Evolutionary conservation across 1,139 yeast genomes (phyloP).

Genomic region (Suhomyces guaymorum): DNA sequence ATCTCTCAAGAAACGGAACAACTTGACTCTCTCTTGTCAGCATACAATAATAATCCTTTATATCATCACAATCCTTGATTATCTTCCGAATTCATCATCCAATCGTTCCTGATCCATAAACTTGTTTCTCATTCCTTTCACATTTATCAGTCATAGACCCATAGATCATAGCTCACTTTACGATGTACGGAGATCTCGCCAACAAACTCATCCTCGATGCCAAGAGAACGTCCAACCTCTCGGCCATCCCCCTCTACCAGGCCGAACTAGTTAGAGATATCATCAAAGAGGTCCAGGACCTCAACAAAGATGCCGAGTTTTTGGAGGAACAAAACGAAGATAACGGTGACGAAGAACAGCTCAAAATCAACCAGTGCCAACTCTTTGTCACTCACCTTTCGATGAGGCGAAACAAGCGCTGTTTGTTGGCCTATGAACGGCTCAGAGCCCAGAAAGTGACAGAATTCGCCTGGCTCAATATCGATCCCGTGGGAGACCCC

Average conservation of each 20-base stretch:
- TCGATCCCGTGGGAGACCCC: slow-evolving; percentile 36
- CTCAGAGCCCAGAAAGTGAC: slow-evolving; percentile 69
- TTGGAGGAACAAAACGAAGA: slow-evolving; percentile 28
- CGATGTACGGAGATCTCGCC: slow-evolving; percentile 91
- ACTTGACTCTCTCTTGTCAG: too few species aligned
- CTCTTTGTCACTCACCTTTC: slow-evolving; percentile 78
- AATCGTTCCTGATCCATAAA: too few species aligned
- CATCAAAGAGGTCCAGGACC: slow-evolving; percentile 57
- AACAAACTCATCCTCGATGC: slow-evolving; percentile 83
- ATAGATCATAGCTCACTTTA: too few species aligned
- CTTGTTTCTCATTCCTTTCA: too few species aligned
- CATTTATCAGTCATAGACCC: too few species aligned
- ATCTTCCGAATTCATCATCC: too few species aligned
- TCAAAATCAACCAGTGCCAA: slow-evolving; percentile 63
- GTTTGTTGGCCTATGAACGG: slow-evolving; percentile 79
- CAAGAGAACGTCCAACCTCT: slow-evolving; percentile 68
- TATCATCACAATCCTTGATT: too few species aligned
- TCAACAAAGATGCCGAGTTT: slow-evolving; percentile 53
- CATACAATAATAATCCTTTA: too few species aligned
- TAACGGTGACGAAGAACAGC: slow-evolving; percentile 35
- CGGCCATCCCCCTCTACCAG: slow-evolving; percentile 71
- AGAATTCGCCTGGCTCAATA: slow-evolving; percentile 67
- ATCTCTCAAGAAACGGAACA: too few species aligned
- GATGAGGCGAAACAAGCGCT: slow-evolving; percentile 85
- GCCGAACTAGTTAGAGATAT: slow-evolving; percentile 72